Evolutionary conservation across 2,329 filamentous ascomycete species (phyloP).

Genomic region (Curvularia hawaiiensis): DNA sequence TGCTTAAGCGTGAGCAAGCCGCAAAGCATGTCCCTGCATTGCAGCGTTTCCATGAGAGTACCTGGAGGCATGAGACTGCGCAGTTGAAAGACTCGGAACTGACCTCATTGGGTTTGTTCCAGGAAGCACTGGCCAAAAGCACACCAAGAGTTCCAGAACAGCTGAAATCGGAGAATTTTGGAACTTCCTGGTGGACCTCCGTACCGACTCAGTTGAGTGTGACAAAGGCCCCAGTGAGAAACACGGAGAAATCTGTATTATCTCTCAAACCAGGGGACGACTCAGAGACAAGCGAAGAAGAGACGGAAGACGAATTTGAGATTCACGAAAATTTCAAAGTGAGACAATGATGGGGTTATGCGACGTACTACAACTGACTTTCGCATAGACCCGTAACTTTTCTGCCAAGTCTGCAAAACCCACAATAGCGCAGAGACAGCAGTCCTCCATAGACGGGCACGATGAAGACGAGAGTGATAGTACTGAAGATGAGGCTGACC

Average conservation of each 20-base stretch:
- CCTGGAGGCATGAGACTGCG: slow-evolving; percentile 49
- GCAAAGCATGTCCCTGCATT: slow-evolving; percentile 61
- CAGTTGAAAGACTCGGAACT: slow-evolving; percentile 30
- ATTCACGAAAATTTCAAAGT: slow-evolving; percentile 42
- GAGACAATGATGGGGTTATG: neutral
- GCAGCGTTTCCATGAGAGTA: slow-evolving; percentile 56
- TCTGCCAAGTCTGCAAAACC: slow-evolving; percentile 1
- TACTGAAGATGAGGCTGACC: slow-evolving; percentile 40
- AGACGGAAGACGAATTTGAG: slow-evolving; percentile 46
- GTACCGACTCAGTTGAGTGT: slow-evolving; percentile 20
- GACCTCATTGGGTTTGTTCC: slow-evolving; percentile 41
- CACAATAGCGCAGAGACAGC: neutral
- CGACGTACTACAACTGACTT: slow-evolving; percentile 3
- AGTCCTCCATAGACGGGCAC: neutral
- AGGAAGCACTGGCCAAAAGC: slow-evolving; percentile 40
- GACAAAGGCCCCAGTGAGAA: slow-evolving; percentile 17
- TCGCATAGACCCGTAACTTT: slow-evolving; percentile 19
- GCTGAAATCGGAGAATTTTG: slow-evolving; percentile 24
- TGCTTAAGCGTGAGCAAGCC: slow-evolving; percentile 56
- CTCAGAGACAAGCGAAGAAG: slow-evolving; percentile 31
- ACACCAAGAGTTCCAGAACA: slow-evolving; percentile 32
- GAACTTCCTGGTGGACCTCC: slow-evolving; percentile 29
- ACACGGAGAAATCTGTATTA: slow-evolving; percentile 13
- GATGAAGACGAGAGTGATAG: neutral
- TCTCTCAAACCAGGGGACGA: slow-evolving; percentile 8